Conservation (phyloP, 345 rosid genomes). For the Lepidium africanum region DNA sequence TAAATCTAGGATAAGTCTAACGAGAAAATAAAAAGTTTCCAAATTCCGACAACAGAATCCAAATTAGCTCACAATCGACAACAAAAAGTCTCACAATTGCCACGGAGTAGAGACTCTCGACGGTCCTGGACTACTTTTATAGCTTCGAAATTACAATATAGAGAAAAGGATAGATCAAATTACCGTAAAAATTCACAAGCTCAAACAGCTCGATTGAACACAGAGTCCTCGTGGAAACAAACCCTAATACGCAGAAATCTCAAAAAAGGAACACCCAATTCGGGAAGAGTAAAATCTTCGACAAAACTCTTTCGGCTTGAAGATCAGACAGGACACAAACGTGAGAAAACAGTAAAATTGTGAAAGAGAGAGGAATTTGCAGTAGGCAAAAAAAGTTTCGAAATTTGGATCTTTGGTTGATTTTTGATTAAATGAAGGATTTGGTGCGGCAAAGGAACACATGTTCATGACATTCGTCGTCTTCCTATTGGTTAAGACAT, state of each 20-base stretch:
- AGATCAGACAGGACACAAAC: constrained; percentile 22
- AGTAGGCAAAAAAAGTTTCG: constrained; percentile 3
- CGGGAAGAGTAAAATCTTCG: background rate
- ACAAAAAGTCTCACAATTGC: constrained; percentile 5
- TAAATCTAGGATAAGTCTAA: background rate
- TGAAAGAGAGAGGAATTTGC: constrained; percentile 10
- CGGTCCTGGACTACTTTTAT: background rate
- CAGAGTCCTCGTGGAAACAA: constrained; percentile 23
- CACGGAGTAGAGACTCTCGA: background rate
- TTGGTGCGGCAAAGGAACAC: constrained; percentile 21
- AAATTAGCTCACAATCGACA: constrained; percentile 12
- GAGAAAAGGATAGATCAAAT: constrained; percentile 9
- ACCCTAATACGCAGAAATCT: constrained; percentile 22
- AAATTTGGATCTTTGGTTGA: constrained; percentile 17
- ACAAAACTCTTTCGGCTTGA: background rate
- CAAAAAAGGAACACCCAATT: background rate
- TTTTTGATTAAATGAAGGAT: constrained; percentile 20
- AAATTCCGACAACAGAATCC: constrained; percentile 6
- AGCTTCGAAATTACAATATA: background rate
- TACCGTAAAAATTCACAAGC: constrained; percentile 19
- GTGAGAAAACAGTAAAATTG: constrained; percentile 13
- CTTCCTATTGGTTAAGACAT: background rate
- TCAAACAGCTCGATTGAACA: constrained; percentile 23
- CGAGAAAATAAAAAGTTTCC: background rate
- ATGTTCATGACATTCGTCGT: constrained; percentile 9